Evolutionary conservation across 768 basidiomycete genomes (phyloP).

Genomic region (Suillus sp.): DNA sequence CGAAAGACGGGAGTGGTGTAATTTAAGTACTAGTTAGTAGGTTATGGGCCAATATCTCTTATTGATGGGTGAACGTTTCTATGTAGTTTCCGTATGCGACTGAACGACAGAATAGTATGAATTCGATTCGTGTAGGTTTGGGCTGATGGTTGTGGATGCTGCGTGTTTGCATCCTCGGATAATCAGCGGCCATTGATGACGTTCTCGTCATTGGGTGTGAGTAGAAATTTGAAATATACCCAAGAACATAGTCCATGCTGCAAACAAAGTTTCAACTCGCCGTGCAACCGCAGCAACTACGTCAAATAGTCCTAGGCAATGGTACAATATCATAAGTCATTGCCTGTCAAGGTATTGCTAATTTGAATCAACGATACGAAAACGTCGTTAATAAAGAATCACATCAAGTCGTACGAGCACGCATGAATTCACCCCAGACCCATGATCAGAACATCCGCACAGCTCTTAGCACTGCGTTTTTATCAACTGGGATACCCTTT

Average conservation of each 20-base stretch:
- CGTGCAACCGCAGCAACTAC: neutral
- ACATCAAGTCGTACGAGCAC: neutral
- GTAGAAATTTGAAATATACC: neutral
- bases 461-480: neutral
- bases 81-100: neutral
- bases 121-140: neutral
- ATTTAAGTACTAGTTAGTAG: conserved; percentile 1
- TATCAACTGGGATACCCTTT: neutral
- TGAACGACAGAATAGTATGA: neutral
- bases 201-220: neutral
- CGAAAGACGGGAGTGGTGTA: neutral
- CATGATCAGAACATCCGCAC: neutral
- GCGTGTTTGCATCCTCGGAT: neutral
- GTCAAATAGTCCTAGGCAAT: neutral
- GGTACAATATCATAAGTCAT: neutral
- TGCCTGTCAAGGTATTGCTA: neutral
- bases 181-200: no score
- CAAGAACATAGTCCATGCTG: neutral
- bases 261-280: neutral
- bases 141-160: neutral
- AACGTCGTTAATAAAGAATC: neutral
- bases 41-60: conserved; percentile 1
- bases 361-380: neutral
- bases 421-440: neutral
- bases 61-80: neutral